Conservation (phyloP, 1,284 basidiomycete species). For the Exobasidium cylindrosporum region DNA sequence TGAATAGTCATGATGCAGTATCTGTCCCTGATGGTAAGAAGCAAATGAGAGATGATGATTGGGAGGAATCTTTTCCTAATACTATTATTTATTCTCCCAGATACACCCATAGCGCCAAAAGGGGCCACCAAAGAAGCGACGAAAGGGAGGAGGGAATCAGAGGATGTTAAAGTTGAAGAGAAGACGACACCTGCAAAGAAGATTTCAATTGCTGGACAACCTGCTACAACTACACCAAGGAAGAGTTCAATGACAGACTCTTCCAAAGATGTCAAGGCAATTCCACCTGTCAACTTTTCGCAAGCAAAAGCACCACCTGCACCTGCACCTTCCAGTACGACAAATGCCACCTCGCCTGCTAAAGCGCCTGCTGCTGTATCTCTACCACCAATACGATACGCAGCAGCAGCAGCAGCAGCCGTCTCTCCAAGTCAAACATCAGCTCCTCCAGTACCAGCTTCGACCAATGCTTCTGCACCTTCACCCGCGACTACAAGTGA, state of each 20-base stretch:
- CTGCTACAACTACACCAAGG: slow-evolving; percentile 1
- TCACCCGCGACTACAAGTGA: slow-evolving; percentile 25
- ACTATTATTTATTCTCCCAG: background rate
- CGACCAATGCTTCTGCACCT: background rate
- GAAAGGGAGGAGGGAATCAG: slow-evolving; percentile 26
- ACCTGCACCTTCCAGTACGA: slow-evolving; percentile 22
- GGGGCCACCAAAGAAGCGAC: slow-evolving; percentile 20
- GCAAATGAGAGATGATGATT: slow-evolving; percentile 1
- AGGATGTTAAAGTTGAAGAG: slow-evolving; percentile 28
- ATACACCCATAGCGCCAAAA: slow-evolving; percentile 12
- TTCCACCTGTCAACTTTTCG: slow-evolving; percentile 73
- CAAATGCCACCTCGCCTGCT: slow-evolving; percentile 30
- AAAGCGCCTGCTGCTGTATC: slow-evolving; percentile 41
- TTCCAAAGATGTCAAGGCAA: slow-evolving; percentile 59
- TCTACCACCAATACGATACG: slow-evolving; percentile 75
- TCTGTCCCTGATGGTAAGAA: slow-evolving; percentile 57
- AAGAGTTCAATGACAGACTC: background rate
- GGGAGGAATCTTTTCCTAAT: background rate
- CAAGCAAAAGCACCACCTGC: slow-evolving; percentile 60
- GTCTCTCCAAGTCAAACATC: slow-evolving; percentile 21
- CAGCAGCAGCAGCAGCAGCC: slow-evolving; percentile 84
- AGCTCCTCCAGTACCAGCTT: slow-evolving; percentile 16
- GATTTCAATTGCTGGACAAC: background rate
- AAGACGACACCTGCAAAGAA: slow-evolving; percentile 1
- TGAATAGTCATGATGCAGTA: slow-evolving; percentile 59